Base-by-base conservation (phyloP, 202 grass and related monocot species). In the Hordeum pubiflorum region DNA sequence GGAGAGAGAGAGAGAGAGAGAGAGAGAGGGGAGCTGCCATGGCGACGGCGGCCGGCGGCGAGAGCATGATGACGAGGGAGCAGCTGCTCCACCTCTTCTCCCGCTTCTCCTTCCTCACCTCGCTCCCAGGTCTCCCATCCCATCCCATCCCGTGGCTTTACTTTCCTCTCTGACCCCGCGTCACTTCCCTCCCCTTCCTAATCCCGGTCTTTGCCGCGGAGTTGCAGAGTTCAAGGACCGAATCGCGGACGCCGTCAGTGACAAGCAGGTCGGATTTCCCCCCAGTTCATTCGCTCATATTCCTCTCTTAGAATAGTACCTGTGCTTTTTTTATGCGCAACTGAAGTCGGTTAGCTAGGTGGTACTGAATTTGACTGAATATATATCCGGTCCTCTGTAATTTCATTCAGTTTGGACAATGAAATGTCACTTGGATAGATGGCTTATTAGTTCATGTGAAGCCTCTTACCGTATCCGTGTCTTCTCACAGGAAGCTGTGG, bases 31-130 rank as follows among this genome's bases (percentile, higher is more conserved):
- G 55, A 69, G 7, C 52, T 12, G 54, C 74, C 40, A 82, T 87
- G 83, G 62, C 73, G 41, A 27, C 37, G 18, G 63, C 54, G 54
- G 72, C 26, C 13, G 72, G 79, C 80, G 63, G 68, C 75, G 87
- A 46, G 50, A 52, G 52, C 63, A 90, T 90, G 86, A 52, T 96
- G 76, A 89, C 81, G 22, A 86, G 83, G 68, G 86, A 89, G 21
- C 81, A 92, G 63, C 81, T 97, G 12, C 85, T 97, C 61, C 63
- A 85, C 74, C 93, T 92, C 63, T 92, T 97, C 81, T 52, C 86
- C 21, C 83, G 93, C 64, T 97, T 97, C 78, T 90, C 80, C 58
- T 88, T 76, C 69, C 74, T 92, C 52, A 88, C 85, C 63, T 92
- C 90, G 67, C 90, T 87, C 67, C 93, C 89, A 12, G 83, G 93